Conservation (phyloP, 2,329 filamentous ascomycete species). For the Colletotrichum sp. region DNA sequence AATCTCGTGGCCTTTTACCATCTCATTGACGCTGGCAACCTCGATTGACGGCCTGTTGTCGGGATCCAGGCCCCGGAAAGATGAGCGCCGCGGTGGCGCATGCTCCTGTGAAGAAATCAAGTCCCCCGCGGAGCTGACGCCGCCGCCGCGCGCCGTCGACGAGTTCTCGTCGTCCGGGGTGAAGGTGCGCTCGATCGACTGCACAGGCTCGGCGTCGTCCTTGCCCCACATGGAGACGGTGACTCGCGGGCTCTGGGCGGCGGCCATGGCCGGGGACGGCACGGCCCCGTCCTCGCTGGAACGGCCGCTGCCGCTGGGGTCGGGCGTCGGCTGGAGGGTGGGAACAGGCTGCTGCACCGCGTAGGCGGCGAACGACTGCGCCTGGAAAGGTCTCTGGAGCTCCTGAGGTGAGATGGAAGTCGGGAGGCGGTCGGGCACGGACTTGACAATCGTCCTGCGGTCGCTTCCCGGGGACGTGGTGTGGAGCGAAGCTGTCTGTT, state of each 20-base stretch:
- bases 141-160: constrained; percentile 36
- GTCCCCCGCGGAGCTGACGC: constrained; percentile 44
- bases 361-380: constrained; percentile 33
- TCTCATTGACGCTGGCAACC: constrained; percentile 55
- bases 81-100: constrained; percentile 32
- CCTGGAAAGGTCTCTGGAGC: constrained; percentile 44
- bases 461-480: constrained; percentile 47
- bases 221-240: constrained; percentile 62
- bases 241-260: constrained; percentile 57
- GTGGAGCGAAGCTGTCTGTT: constrained; percentile 54
- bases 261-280: constrained; percentile 44
- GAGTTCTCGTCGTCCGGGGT: constrained; percentile 36
- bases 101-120: constrained; percentile 33
- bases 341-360: constrained; percentile 26
- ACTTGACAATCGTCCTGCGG: constrained; percentile 28
- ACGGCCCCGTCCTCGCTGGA: constrained; percentile 56
- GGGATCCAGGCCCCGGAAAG: constrained; percentile 52
- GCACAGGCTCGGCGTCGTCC: constrained; percentile 37
- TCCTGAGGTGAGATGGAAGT: constrained; percentile 47
- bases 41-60: constrained; percentile 47
- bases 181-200: constrained; percentile 45
- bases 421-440: constrained; percentile 27
- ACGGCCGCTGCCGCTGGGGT: constrained; percentile 52
- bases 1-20: constrained; percentile 43
- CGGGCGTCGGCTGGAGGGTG: constrained; percentile 51